phyloP scores from a whole-genome alignment of 495 filamentous ascomycete genomes.

The Penicilliopsis zonata region DNA sequence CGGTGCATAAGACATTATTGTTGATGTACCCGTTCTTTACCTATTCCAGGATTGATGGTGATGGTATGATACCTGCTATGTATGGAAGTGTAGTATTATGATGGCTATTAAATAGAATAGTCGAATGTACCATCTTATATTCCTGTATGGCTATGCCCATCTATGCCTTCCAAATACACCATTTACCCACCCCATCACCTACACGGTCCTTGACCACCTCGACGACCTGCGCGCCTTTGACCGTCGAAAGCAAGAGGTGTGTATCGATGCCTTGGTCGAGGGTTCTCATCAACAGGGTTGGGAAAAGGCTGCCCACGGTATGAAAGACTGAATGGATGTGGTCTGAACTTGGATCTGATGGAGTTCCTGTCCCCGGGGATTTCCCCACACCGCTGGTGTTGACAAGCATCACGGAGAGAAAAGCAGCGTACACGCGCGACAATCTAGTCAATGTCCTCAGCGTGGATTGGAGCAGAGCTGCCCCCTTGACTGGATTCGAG shows the following conservation, averaged over 20 bases:
- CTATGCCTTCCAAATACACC: slow-evolving; percentile 28
- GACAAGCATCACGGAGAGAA: slow-evolving; percentile 25
- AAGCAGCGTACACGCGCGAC: slow-evolving; percentile 14
- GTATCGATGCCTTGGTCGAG: slow-evolving; percentile 30
- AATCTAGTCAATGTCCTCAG: slow-evolving; percentile 23
- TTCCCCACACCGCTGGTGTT: slow-evolving; percentile 26
- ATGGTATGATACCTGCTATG: too few species aligned
- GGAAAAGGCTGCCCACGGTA: slow-evolving; percentile 12
- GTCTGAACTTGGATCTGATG: too few species aligned
- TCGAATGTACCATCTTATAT: slow-evolving; percentile 1
- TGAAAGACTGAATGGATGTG: slow-evolving; percentile 26
- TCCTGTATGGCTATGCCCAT: background rate
- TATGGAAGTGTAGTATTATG: too few species aligned
- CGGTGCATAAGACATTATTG: slow-evolving; percentile 5
- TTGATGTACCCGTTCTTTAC: too few species aligned
- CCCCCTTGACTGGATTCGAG: slow-evolving; percentile 27
- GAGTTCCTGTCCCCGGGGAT: background rate
- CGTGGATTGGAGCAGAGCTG: slow-evolving; percentile 21
- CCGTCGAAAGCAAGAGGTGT: slow-evolving; percentile 26
- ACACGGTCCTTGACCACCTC: slow-evolving; percentile 33
- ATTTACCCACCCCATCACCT: slow-evolving; percentile 24
- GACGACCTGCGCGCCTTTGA: slow-evolving; percentile 13
- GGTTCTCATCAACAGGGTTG: slow-evolving; percentile 26
- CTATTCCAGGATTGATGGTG: too few species aligned
- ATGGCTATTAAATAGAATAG: too few species aligned